Percentiles rank a stretch among this genome's conserved stretches.
Evolutionary conservation across 129 eudicot genomes (phyloP).

Genomic region (Gnaphalium uliginosum): DNA sequence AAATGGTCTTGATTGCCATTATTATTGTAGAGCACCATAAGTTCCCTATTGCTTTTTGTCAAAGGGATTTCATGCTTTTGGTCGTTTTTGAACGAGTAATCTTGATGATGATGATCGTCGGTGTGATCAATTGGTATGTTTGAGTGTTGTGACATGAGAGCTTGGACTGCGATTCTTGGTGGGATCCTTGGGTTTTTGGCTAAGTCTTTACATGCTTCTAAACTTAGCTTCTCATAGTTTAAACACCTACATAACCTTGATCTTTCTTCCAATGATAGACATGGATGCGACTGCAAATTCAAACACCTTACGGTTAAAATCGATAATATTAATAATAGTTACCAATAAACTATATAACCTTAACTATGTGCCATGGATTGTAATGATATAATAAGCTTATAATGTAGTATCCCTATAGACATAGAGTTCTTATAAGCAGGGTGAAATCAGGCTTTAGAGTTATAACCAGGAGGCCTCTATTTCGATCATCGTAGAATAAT

Average conservation of each 20-base stretch:
- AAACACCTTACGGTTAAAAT: not conserved
- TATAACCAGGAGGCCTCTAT: too few species aligned
- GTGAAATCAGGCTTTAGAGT: too few species aligned
- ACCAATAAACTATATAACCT: too few species aligned
- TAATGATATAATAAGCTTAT: too few species aligned
- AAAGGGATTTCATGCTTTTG: conserved; percentile 29
- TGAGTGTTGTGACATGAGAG: conserved; percentile 67
- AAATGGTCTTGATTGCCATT: conserved; percentile 26
- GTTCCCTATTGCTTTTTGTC: conserved; percentile 37
- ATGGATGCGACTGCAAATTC: conserved; percentile 81
- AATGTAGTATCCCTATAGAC: too few species aligned
- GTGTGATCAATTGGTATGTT: conserved; percentile 24
- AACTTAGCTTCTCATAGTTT: conserved; percentile 73
- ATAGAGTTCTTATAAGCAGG: too few species aligned
- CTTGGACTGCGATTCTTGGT: conserved; percentile 73
- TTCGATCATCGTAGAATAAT: too few species aligned
- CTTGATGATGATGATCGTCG: conserved; percentile 21
- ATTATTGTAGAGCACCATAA: conserved; percentile 46
- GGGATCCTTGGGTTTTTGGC: conserved; percentile 90
- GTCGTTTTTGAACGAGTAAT: conserved; percentile 26
- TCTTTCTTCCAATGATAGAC: conserved; percentile 68
- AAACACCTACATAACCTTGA: conserved; percentile 84
- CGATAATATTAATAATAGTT: not conserved
- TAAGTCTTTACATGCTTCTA: conserved; percentile 88
- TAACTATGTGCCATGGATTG: too few species aligned